Evolutionary conservation across 805 yeast genomes (phyloP), one percentile per base, ranked within the genome.

Genomic region (Candida methanosorbosa): DNA sequence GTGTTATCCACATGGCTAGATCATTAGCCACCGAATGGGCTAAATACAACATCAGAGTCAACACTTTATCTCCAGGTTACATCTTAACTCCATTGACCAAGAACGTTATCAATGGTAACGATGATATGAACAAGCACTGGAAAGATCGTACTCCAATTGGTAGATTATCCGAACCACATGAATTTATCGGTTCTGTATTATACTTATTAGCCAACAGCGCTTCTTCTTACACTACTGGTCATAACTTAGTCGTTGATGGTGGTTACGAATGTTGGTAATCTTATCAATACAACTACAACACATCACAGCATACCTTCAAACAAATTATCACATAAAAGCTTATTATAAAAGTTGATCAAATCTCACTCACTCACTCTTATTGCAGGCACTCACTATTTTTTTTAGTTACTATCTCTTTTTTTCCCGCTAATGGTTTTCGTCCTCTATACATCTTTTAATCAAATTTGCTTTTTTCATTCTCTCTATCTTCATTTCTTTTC

Each of bases 11-110:
- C 60, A 64, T 82, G 69, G 82, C 72, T 36, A 74, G 75, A 55
- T 72, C 88, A 3, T 63, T 82, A 46, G 92, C 87, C 28, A 73
- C 79, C 42, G 94, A 82, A 59, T 82, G 92, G 92, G 83, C 92
- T 33, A 68, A 73, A 48, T 75, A 73, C 61, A 73, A 74, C 49
- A 78, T 80, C 50, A 72, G 90, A 57, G 85, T 82, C 46, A 81
- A 82, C 64, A 72, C 88, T 22, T 62, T 82, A 44, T 74, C 83
- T 27, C 92, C 92, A 29, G 92, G 90, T 32, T 82, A 82, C 64
- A 82, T 82, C 40, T 70, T 78, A 46, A 81, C 90, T 12, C 87
- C 90, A 25, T 67, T 82, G 56, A 82, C 90, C 29, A 75, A 72
- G 56, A 77, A 79, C 48, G 86, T 82, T 33, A 66, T 76, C 42